Conservation (phyloP, 257 asterid species). For the Cinchona pubescens region DNA sequence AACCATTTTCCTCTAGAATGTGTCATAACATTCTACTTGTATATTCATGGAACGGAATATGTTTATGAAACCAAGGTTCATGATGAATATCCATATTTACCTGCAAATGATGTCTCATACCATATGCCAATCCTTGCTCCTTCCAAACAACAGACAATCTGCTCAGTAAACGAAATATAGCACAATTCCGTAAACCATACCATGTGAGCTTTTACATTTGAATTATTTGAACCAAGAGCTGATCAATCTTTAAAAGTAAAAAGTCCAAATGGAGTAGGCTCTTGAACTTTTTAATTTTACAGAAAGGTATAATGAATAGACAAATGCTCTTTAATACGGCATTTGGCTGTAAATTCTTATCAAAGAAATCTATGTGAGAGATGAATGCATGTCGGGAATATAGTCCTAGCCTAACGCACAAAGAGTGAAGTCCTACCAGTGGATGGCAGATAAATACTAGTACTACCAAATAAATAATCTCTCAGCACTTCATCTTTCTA, state of each 20-base stretch:
- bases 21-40: not conserved
- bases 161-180: constrained; percentile 24
- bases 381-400: not conserved
- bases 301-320: not conserved
- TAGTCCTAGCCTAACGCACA: not conserved
- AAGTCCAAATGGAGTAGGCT: not conserved
- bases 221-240: not conserved
- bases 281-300: not conserved
- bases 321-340: not conserved
- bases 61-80: not conserved
- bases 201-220: not conserved
- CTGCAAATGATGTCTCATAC: constrained; percentile 91
- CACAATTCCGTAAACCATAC: not conserved
- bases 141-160: constrained; percentile 88
- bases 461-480: too few species aligned
- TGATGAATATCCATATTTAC: constrained; percentile 34
- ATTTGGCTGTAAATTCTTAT: not conserved
- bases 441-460: not conserved
- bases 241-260: not conserved
- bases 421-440: not conserved
- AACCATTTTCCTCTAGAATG: constrained; percentile 3
- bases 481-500: too few species aligned
- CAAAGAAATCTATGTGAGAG: not conserved
- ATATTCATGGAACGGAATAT: not conserved
- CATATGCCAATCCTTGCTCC: constrained; percentile 94